A percentile compares a stretch with the other conserved stretches of the same genome.
Conservation (phyloP, 257 asterid genomes). For the Plantago ovata region DNA sequence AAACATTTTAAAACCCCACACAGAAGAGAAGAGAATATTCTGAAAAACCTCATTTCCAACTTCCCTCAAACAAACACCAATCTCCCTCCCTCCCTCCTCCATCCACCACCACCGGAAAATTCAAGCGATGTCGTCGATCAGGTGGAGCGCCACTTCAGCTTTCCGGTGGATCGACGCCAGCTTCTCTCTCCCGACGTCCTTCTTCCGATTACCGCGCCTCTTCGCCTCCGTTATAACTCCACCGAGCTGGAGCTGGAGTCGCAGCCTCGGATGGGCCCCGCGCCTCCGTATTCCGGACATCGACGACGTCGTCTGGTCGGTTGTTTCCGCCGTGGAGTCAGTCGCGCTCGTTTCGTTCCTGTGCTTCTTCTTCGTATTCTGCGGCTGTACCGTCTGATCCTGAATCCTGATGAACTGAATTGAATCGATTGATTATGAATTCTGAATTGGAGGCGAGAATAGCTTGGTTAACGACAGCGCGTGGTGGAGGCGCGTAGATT, state of each 20-base stretch:
- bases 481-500: conserved; percentile 24
- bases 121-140: not conserved
- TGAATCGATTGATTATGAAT: too few species aligned
- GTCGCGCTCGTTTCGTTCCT: conserved; percentile 57
- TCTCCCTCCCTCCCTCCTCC: not conserved
- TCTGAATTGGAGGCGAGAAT: conserved; percentile 1
- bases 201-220: conserved; percentile 48
- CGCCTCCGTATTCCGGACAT: conserved; percentile 38
- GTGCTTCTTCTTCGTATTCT: conserved; percentile 59
- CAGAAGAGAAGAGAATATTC: not conserved
- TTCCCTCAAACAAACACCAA: too few species aligned
- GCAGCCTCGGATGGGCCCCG: conserved; percentile 33
- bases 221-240: conserved; percentile 34
- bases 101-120: too few species aligned
- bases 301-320: conserved; percentile 57
- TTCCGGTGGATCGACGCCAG: conserved; percentile 9
- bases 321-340: conserved; percentile 55
- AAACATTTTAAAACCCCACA: not conserved
- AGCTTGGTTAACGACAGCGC: too few species aligned
- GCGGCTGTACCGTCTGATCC: conserved; percentile 51
- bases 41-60: too few species aligned
- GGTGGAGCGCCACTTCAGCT: not conserved
- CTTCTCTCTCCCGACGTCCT: conserved; percentile 31
- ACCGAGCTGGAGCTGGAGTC: conserved; percentile 28
- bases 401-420: not conserved